These are phyloP conservation scores for Krasilnikovozyma curviuscula DNA, from an alignment of 768 basidiomycete species.

Conservation along the genomic window DNA sequence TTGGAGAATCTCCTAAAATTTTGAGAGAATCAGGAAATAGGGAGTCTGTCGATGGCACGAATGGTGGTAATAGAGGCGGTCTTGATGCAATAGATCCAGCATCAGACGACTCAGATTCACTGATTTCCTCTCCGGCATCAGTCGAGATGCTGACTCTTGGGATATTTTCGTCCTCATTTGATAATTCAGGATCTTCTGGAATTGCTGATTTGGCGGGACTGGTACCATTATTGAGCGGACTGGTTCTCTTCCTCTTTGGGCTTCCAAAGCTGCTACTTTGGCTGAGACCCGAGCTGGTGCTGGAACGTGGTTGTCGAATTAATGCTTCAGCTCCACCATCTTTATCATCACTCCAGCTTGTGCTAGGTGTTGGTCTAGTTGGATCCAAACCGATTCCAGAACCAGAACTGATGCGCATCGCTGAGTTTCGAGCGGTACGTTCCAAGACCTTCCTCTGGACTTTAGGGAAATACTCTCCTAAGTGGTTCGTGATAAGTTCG, in stretches of 20 bases:
- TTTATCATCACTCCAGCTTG: slow-evolving; percentile 7
- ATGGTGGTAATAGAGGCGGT: slow-evolving; percentile 24
- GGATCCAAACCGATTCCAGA: background rate
- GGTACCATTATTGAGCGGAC: background rate
- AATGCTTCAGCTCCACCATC: too few relatives aligned
- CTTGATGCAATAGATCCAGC: slow-evolving; percentile 11
- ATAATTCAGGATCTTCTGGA: slow-evolving; percentile 18
- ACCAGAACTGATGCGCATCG: slow-evolving; percentile 41
- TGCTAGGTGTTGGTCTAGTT: slow-evolving; percentile 11
- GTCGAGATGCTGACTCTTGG: slow-evolving; percentile 22
- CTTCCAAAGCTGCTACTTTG: background rate
- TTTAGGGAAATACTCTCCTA: slow-evolving; percentile 86
- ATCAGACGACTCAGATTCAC: slow-evolving; percentile 13
- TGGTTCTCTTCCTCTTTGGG: slow-evolving; percentile 3
- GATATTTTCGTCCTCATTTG: slow-evolving; percentile 4
- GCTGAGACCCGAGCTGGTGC: slow-evolving; percentile 3
- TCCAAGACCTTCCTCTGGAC: slow-evolving; percentile 79
- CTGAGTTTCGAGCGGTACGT: slow-evolving; percentile 72
- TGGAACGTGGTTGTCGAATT: background rate
- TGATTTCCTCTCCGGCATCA: slow-evolving; percentile 15
- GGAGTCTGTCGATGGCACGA: slow-evolving; percentile 37
- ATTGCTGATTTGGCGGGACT: slow-evolving; percentile 13
- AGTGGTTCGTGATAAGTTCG: slow-evolving; percentile 85
- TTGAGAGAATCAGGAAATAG: slow-evolving; percentile 54
- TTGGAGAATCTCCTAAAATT: slow-evolving; percentile 17